Conservation (phyloP, 306 rosid genomes). For the Neltuma alba region DNA sequence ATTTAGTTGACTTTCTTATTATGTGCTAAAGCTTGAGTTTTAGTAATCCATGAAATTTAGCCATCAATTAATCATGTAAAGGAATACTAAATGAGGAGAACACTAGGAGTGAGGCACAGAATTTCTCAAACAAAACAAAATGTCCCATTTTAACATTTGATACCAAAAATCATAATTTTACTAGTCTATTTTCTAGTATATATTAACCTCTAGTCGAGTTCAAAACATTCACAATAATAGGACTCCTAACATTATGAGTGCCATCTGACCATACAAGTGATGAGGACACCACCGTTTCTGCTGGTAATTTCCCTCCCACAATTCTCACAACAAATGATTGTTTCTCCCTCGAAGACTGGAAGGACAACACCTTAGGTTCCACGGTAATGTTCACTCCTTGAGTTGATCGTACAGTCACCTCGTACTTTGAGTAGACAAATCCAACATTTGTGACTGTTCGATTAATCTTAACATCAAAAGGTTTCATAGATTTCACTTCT, state of each 20-base stretch:
- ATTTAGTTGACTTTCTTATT: no score
- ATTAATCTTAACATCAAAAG: conserved; percentile 19
- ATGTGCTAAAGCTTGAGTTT: no score
- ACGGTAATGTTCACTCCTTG: conserved; percentile 27
- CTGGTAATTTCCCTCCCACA: not conserved
- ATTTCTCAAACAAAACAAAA: not conserved
- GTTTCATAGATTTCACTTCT: not conserved
- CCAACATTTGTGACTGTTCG: conserved; percentile 53
- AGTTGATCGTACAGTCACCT: not conserved
- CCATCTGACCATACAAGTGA: conserved; percentile 46
- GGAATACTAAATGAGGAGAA: no score
- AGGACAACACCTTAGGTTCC: conserved; percentile 41
- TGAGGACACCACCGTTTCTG: not conserved
- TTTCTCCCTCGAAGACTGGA: conserved; percentile 38
- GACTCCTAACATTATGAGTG: conserved; percentile 41
- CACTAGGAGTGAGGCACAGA: not conserved
- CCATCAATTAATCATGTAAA: no score
- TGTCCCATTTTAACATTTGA: not conserved
- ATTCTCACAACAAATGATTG: conserved; percentile 38
- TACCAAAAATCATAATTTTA: not conserved
- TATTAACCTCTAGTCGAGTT: not conserved
- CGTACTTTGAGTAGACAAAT: conserved; percentile 32
- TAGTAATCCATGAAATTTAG: no score
- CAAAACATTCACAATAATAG: conserved; percentile 13
- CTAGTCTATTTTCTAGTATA: not conserved